Percentiles rank a stretch among this genome's conserved stretches.
Conservation (phyloP, 768 basidiomycete genomes). For the Tephrocybe sp. region DNA sequence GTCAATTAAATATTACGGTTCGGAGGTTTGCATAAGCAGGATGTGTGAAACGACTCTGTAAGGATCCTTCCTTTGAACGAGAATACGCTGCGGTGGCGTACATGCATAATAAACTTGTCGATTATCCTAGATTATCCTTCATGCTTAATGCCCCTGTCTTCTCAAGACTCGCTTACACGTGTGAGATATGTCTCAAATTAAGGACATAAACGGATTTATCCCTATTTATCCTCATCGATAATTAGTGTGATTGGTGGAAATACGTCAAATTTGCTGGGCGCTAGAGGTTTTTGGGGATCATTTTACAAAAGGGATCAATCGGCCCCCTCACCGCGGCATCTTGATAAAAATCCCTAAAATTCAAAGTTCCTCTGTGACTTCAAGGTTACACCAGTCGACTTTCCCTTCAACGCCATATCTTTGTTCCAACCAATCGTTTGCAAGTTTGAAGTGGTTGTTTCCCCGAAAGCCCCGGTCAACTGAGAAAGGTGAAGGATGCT, state of each 20-base stretch:
- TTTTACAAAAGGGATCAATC: slow-evolving; percentile 7
- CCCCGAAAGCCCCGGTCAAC: slow-evolving; percentile 81
- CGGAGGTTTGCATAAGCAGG: background rate
- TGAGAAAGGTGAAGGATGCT: slow-evolving; percentile 85
- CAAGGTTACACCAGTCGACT: slow-evolving; percentile 68
- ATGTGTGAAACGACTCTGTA: background rate
- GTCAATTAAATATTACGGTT: background rate
- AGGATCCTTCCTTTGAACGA: background rate
- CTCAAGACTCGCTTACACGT: background rate
- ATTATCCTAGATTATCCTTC: too few species aligned
- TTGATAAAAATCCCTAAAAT: slow-evolving; percentile 9
- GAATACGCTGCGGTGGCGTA: background rate
- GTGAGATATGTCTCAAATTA: background rate
- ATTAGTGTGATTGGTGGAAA: slow-evolving; percentile 6
- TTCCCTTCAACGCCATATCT: slow-evolving; percentile 70
- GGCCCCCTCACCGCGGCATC: slow-evolving; percentile 5
- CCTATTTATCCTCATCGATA: too few species aligned
- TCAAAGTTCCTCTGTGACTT: slow-evolving; percentile 17
- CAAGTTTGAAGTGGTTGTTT: slow-evolving; percentile 83
- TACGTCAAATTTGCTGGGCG: background rate
- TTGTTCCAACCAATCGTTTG: slow-evolving; percentile 82
- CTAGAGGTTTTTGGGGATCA: background rate
- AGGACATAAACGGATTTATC: slow-evolving; percentile 9
- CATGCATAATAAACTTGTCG: background rate
- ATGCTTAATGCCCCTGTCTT: slow-evolving; percentile 2